A percentile compares a stretch with the other conserved stretches of the same genome.
phyloP scores from a whole-genome alignment of 345 rosid genomes.

The Melaleuca alternifolia region DNA sequence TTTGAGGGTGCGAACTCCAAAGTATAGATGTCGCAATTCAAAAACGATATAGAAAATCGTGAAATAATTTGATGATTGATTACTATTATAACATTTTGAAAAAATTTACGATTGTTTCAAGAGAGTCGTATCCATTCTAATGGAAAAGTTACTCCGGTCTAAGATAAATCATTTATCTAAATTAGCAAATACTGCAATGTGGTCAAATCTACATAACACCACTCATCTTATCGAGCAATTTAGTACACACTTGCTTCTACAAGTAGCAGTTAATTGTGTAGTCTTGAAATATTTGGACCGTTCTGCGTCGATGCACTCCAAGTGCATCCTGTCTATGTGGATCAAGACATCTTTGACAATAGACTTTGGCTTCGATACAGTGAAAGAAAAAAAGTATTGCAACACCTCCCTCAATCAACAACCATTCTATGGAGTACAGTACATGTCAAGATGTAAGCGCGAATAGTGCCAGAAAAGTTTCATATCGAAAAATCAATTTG shows the following conservation, averaged over 20 bases:
- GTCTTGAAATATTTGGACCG: not conserved
- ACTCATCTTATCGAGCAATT: not conserved
- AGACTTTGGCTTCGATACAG: not conserved
- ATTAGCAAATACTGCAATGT: not conserved
- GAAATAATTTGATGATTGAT: not conserved
- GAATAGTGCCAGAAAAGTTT: not conserved
- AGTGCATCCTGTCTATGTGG: not conserved
- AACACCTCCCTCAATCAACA: not conserved
- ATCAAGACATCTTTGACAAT: not conserved
- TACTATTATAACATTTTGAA: not conserved
- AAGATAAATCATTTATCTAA: not conserved
- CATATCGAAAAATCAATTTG: not conserved
- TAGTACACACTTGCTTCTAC: not conserved
- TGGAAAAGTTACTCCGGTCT: not conserved
- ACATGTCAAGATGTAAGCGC: not conserved
- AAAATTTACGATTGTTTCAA: too few species aligned
- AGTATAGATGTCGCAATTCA: not conserved
- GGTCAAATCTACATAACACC: too few species aligned
- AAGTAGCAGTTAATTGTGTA: not conserved
- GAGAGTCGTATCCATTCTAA: not conserved
- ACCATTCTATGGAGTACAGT: not conserved
- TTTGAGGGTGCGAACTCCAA: not conserved
- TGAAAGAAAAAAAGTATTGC: too few species aligned
- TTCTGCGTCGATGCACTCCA: not conserved
- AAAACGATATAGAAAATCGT: not conserved